These are phyloP conservation scores for Lagenidium giganteum DNA, from an alignment of 352 stramenopile species.

Conservation along the genomic window DNA sequence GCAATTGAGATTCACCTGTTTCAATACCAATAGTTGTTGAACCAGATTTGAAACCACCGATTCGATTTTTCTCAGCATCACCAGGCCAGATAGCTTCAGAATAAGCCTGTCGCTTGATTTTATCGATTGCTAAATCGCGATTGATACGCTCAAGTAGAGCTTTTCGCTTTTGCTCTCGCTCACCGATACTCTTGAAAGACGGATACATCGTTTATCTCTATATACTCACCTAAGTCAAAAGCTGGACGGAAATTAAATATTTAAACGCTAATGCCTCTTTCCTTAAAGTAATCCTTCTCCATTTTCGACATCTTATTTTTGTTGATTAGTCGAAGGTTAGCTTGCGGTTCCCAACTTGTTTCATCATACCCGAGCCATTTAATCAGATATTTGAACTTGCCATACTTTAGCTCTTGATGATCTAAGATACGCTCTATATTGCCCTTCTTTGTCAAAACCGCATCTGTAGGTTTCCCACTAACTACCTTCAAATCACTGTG, in stretches of 20 bases:
- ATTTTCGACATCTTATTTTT: slow-evolving; percentile 5
- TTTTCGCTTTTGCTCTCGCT: slow-evolving; percentile 11
- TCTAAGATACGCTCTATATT: slow-evolving; percentile 10
- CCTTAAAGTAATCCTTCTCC: neutral
- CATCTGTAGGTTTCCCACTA: slow-evolving; percentile 8
- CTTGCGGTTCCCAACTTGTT: slow-evolving; percentile 4
- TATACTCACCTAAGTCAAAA: neutral
- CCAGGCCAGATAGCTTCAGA: slow-evolving; percentile 9
- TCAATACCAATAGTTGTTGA: slow-evolving; percentile 7
- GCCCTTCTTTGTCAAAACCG: slow-evolving; percentile 1
- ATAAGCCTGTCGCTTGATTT: slow-evolving; percentile 12
- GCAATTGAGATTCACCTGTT: slow-evolving; percentile 3
- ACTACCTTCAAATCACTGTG: slow-evolving; percentile 16
- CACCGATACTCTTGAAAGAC: slow-evolving; percentile 4
- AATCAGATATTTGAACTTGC: slow-evolving; percentile 2
- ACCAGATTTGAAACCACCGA: slow-evolving; percentile 1
- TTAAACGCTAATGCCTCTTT: too few species aligned
- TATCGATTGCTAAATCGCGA: slow-evolving; percentile 7
- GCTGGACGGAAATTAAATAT: neutral
- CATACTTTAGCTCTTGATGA: too few species aligned
- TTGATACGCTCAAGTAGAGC: slow-evolving; percentile 9
- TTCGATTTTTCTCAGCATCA: slow-evolving; percentile 17
- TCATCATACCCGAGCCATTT: slow-evolving; percentile 4
- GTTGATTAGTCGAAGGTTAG: slow-evolving; percentile 5
- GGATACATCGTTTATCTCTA: slow-evolving; percentile 15